These are phyloP conservation scores for Papiliotrema terrestris DNA, from an alignment of 1,284 basidiomycete species.

Conservation along the genomic window DNA sequence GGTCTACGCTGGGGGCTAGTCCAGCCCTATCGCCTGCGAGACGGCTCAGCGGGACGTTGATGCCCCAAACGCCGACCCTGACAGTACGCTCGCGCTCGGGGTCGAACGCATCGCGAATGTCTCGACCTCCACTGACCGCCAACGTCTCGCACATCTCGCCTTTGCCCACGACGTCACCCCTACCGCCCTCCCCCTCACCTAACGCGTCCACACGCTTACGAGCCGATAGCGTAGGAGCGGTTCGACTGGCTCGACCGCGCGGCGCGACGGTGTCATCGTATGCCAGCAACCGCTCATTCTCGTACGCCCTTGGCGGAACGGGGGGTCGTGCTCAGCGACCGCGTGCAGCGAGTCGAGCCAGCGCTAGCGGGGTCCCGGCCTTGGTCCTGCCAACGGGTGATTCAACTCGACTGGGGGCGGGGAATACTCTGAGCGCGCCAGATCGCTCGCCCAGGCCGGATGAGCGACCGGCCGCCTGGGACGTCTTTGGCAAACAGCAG, in stretches of 20 bases:
- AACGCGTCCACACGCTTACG: neutral
- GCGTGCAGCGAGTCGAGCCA: conserved; percentile 10
- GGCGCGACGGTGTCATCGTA: conserved; percentile 21
- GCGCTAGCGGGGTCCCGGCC: conserved; percentile 1
- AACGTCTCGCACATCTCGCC: conserved; percentile 30
- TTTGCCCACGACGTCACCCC: conserved; percentile 1
- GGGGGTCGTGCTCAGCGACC: conserved; percentile 44
- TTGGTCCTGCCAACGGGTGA: neutral
- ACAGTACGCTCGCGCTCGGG: conserved; percentile 10
- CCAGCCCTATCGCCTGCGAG: neutral
- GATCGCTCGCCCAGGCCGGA: neutral
- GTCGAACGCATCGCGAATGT: conserved; percentile 11
- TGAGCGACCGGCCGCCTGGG: conserved; percentile 18
- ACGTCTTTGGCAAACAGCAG: conserved; percentile 21
- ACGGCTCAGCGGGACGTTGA: neutral
- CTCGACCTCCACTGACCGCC: conserved; percentile 37
- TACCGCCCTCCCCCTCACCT: neutral
- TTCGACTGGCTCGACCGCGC: conserved; percentile 7
- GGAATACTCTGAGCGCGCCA: neutral
- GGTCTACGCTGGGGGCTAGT: neutral
- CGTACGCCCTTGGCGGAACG: conserved; percentile 46
- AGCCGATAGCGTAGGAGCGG: neutral
- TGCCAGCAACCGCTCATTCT: conserved; percentile 17
- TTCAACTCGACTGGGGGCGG: neutral
- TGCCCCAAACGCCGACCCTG: neutral